Evolutionary conservation across 2,329 filamentous ascomycete genomes (phyloP).

Genomic region (Clarireedia paspali): DNA sequence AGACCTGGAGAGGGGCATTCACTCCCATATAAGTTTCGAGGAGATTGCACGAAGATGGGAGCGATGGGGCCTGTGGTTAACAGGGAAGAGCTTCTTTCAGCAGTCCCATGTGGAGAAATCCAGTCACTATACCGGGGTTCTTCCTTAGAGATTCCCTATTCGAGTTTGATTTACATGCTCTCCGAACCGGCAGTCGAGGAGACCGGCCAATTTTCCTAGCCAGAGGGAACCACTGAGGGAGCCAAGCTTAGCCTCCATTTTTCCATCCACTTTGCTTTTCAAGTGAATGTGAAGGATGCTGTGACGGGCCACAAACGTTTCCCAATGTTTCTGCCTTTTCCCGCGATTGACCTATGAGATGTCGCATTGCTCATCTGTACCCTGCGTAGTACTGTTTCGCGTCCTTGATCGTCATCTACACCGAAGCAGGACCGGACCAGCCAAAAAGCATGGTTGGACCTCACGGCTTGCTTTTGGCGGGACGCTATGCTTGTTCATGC

Average conservation of each 20-base stretch:
- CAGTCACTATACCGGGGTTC: neutral
- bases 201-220: neutral
- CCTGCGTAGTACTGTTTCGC: constrained; percentile 2
- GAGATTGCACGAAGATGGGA: constrained; percentile 14
- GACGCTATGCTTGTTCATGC: neutral
- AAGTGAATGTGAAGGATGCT: neutral
- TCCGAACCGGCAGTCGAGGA: constrained; percentile 1
- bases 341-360: neutral
- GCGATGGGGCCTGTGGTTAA: neutral
- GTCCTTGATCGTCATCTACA: constrained; percentile 1
- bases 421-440: constrained; percentile 6
- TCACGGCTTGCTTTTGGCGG: neutral
- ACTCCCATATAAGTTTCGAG: constrained; percentile 15
- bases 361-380: neutral
- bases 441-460: constrained; percentile 1
- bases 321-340: neutral
- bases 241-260: neutral
- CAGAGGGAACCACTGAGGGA: neutral
- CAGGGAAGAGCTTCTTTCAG: constrained; percentile 5
- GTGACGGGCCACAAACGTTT: neutral
- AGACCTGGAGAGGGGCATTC: constrained; percentile 5
- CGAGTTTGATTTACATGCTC: constrained; percentile 2
- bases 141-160: neutral
- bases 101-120: constrained; percentile 6
- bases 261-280: neutral